Evolutionary conservation across 1,139 yeast species (phyloP), one percentile per base, ranked within the genome.

Genomic region (Suhomyces yuchorum): DNA sequence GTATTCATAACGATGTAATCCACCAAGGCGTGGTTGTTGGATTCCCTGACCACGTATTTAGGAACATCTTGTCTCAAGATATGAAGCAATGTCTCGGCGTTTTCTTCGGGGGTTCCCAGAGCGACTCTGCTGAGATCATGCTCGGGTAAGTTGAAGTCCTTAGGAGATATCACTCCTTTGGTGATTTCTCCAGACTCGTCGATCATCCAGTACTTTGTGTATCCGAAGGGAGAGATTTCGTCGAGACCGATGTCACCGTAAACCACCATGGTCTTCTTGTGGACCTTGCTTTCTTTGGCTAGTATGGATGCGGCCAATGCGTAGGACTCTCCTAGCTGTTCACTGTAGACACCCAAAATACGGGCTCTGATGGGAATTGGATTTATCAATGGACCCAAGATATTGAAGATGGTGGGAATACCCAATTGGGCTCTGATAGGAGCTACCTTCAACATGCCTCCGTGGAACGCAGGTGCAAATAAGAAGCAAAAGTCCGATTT

Each of bases 391-490:
- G 99, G 99, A 0, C 99, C 99, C 56, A 93, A 71, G 15, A 93
- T 85, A 65, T 93, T 93, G 77, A 93, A 93, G 33, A 93, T 88
- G 2, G 98, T 87, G 1, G 99, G 98, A 14, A 92, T 79, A 0
- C 96, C 97, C 51, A 93, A 69, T 37, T 81, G 75, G 37, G 85
- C 79, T 57, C 99, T 76, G 19, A 93, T 71, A n/a, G 77, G 73
- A 0, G 93, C 96, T 12, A 92, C 93, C 50, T 78, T 77, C 33
- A 82, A 90, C 96, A 93, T 87, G 7, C 93, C 96, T n/a, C 87
- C 87, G 63, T 93, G 98, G 75, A 91, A 93, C 37, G 91, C 84
- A 4, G 98, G 98, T 0, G 99, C 99, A 63, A 88, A 87, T 34
- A 93, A 73, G 62, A 88, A 93, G 56, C 92, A 78, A 59, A 91